A percentile compares a stretch with the other conserved stretches of the same genome.
phyloP scores from a whole-genome alignment of 306 rosid species.

The Citrullus mucosospermus region DNA sequence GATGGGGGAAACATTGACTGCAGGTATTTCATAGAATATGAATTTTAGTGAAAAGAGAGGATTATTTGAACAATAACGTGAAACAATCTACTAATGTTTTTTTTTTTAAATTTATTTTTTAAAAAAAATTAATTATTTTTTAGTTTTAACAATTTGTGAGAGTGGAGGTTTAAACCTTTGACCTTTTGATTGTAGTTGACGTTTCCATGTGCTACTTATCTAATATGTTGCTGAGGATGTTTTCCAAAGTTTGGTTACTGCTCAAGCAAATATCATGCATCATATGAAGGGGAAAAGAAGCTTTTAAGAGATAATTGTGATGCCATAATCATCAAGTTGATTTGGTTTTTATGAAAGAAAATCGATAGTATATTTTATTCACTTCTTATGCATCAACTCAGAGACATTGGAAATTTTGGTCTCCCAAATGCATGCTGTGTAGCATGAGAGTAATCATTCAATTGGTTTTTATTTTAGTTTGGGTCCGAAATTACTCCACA shows the following conservation, averaged over 20 bases:
- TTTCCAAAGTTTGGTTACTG: neutral
- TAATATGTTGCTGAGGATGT: neutral
- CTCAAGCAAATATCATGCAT: neutral
- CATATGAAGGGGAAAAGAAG: neutral
- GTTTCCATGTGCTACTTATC: neutral
- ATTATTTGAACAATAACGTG: neutral
- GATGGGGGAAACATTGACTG: neutral
- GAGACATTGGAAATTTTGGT: neutral
- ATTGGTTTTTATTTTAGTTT: neutral
- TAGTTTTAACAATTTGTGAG: neutral
- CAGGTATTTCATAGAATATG: neutral
- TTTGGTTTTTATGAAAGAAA: neutral
- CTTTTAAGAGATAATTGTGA: neutral
- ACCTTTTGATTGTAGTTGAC: neutral
- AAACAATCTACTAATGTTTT: neutral
- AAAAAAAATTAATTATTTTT: no score
- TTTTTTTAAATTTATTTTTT: no score
- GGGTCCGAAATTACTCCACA: neutral
- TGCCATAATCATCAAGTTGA: neutral
- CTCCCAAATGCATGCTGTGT: neutral
- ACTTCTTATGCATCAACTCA: neutral
- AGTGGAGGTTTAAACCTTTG: neutral
- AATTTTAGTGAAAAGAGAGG: neutral
- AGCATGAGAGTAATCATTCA: neutral
- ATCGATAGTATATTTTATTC: neutral